These are phyloP conservation scores for Blastobotrys americana DNA, from an alignment of 805 yeast species.

Conservation along the genomic window DNA sequence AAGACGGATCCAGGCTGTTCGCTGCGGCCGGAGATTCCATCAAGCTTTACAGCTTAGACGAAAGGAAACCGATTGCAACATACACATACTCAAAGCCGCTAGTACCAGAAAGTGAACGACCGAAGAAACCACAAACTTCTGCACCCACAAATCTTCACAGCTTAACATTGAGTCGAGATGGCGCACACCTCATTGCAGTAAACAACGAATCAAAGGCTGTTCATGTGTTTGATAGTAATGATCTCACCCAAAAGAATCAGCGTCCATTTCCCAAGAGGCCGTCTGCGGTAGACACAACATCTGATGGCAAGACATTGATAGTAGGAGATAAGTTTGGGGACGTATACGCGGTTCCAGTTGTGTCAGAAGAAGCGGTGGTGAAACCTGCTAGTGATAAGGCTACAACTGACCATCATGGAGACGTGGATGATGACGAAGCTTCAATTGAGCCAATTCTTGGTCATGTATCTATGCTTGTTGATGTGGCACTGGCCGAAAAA, in stretches of 20 bases:
- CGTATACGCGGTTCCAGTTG: conserved; percentile 57
- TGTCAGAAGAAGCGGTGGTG: conserved; percentile 17
- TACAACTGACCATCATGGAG: conserved; percentile 16
- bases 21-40: neutral
- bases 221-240: conserved; percentile 43
- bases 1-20: conserved; percentile 1
- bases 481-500: conserved; percentile 42
- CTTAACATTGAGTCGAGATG: conserved; percentile 47
- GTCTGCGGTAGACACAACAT: conserved; percentile 61
- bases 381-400: conserved; percentile 17
- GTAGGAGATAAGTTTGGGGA: conserved; percentile 97
- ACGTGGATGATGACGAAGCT: too few relatives aligned
- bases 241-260: conserved; percentile 50
- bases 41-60: neutral
- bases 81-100: neutral
- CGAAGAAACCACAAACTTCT: neutral
- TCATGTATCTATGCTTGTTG: conserved; percentile 95
- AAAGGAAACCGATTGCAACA: neutral
- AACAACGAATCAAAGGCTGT: conserved; percentile 82
- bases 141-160: conserved; percentile 48
- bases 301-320: conserved; percentile 44
- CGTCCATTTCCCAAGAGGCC: conserved; percentile 89
- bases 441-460: conserved; percentile 69
- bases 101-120: neutral
- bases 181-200: conserved; percentile 52